Conservation (phyloP, 1,284 basidiomycete genomes). For the Melampsora larici-populina region DNA sequence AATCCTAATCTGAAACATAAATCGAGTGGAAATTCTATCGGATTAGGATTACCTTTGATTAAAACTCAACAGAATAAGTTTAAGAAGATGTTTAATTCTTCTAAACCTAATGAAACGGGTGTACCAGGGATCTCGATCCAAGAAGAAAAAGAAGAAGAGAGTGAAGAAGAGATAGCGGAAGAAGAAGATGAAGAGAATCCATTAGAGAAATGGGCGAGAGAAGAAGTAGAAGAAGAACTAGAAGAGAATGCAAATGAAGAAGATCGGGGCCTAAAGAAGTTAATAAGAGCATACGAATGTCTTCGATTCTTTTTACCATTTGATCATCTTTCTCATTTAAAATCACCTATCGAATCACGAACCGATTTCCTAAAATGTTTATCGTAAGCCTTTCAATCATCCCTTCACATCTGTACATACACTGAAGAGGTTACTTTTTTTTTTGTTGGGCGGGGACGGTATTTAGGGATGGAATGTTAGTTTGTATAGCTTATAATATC, state of each 20-base stretch:
- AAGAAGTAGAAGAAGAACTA: slow-evolving; percentile 23
- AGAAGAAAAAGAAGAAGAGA: slow-evolving; percentile 54
- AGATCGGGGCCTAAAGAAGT: slow-evolving; percentile 51
- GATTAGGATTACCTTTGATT: neutral
- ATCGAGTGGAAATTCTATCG: too few relatives aligned
- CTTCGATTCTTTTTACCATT: slow-evolving; percentile 58
- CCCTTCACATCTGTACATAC: neutral
- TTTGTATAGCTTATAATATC: slow-evolving; percentile 74
- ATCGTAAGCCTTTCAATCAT: slow-evolving; percentile 44
- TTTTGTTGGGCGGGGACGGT: too few relatives aligned
- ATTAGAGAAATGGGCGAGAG: neutral
- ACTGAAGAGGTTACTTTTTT: neutral
- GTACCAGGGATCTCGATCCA: slow-evolving; percentile 16
- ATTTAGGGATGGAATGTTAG: slow-evolving; percentile 64
- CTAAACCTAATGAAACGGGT: slow-evolving; percentile 65
- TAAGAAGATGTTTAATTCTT: slow-evolving; percentile 29
- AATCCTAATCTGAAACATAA: too few relatives aligned
- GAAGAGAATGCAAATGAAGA: slow-evolving; percentile 57
- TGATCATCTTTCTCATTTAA: slow-evolving; percentile 54
- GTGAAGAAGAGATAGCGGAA: slow-evolving; percentile 51
- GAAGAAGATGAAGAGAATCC: slow-evolving; percentile 45
- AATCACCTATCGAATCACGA: slow-evolving; percentile 47
- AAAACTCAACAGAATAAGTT: neutral
- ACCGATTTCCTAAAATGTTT: slow-evolving; percentile 45
- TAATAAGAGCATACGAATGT: slow-evolving; percentile 61